A percentile compares a stretch with the other conserved stretches of the same genome.
Evolutionary conservation across 1,284 basidiomycete genomes (phyloP).

Genomic region (Heterobasidion parviporum): DNA sequence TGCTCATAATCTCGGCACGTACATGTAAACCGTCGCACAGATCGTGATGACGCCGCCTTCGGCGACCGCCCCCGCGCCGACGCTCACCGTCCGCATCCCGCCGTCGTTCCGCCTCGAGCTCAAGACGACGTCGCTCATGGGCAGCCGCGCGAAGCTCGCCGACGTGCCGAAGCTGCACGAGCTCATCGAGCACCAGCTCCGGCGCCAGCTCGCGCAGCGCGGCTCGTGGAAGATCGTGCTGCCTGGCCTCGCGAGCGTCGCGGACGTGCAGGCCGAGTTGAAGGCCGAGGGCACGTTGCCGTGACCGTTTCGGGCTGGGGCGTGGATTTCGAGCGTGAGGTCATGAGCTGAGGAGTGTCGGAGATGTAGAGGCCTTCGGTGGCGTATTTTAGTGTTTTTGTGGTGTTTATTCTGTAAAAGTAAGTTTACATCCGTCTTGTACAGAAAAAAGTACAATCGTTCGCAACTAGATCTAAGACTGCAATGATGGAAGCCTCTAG

Average conservation of each 20-base stretch:
- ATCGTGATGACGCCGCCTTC: conserved; percentile 24
- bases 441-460: too few relatives aligned
- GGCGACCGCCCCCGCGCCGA: conserved; percentile 15
- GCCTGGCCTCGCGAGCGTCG: conserved; percentile 49
- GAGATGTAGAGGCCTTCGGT: too few relatives aligned
- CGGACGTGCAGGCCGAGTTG: conserved; percentile 32
- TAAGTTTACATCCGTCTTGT: too few relatives aligned
- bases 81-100: conserved; percentile 55
- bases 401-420: too few relatives aligned
- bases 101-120: conserved; percentile 62
- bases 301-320: too few relatives aligned
- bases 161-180: conserved; percentile 82
- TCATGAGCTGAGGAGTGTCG: too few relatives aligned
- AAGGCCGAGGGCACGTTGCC: background rate
- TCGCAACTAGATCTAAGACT: too few relatives aligned
- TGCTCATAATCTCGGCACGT: background rate
- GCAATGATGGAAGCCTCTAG: too few relatives aligned
- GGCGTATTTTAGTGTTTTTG: too few relatives aligned
- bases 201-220: conserved; percentile 41
- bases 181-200: conserved; percentile 63
- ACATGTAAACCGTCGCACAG: conserved; percentile 11
- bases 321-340: too few relatives aligned
- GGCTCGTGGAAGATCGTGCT: conserved; percentile 63
- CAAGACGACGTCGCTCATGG: conserved; percentile 71
- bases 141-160: conserved; percentile 74